phyloP scores from a whole-genome alignment of 139 green algal genomes.

The Chlamydomonas sphaeroides region DNA sequence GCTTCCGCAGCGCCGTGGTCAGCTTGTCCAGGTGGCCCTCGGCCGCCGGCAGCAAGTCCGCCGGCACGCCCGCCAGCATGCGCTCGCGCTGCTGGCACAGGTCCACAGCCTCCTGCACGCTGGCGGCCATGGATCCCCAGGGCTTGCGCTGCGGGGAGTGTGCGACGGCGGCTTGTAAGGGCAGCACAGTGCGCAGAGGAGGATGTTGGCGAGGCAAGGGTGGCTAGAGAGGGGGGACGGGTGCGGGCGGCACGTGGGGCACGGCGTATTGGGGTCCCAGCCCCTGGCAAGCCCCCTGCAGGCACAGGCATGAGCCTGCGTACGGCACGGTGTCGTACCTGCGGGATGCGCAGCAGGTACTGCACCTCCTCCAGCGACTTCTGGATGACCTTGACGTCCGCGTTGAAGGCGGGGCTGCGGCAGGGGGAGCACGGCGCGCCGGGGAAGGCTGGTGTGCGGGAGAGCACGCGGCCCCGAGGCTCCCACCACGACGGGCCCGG shows the following conservation, averaged over 20 bases:
- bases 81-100: conserved; percentile 8
- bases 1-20: conserved; percentile 41
- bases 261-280: no score
- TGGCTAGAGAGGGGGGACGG: no score
- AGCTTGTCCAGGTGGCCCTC: conserved; percentile 45
- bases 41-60: background rate
- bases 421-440: no score
- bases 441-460: no score
- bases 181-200: no score
- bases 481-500: no score
- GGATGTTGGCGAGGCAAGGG: no score
- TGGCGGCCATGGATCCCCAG: conserved; percentile 77
- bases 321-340: conserved; percentile 45
- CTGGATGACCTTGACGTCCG: conserved; percentile 70
- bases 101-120: conserved; percentile 52
- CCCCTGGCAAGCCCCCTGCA: no score
- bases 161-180: background rate
- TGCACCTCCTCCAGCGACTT: conserved; percentile 59
- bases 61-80: conserved; percentile 56
- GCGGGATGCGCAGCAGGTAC: conserved; percentile 87
- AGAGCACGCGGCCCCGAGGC: no score
- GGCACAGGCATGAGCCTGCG: no score
- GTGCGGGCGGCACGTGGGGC: no score
- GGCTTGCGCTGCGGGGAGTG: conserved; percentile 69
- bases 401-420: conserved; percentile 86